A percentile compares a stretch with the other conserved stretches of the same genome.
Conservation (phyloP, 495 filamentous ascomycete genomes). For the Tuber microsphaerosporum region DNA sequence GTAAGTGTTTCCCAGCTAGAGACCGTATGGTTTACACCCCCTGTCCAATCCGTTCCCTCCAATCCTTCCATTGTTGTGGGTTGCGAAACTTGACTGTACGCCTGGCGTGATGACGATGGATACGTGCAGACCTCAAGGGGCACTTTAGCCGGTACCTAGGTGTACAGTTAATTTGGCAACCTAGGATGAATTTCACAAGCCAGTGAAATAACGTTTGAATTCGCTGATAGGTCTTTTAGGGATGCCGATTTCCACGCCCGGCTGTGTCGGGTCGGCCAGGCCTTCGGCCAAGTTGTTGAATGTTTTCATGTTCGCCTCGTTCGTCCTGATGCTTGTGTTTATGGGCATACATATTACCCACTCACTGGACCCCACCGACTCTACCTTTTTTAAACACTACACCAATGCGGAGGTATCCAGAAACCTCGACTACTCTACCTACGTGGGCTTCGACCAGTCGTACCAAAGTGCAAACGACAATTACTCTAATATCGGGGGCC, state of each 20-base stretch:
- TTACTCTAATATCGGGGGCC: too few species aligned
- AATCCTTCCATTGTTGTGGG: background rate
- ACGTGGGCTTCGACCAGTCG: accelerated
- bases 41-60: background rate
- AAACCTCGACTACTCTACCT: background rate
- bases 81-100: background rate
- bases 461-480: background rate
- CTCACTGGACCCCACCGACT: background rate
- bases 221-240: background rate
- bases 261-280: background rate
- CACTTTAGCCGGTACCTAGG: too few species aligned
- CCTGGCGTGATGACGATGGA: too few species aligned
- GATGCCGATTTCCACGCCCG: background rate
- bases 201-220: background rate
- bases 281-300: background rate
- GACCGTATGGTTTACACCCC: background rate
- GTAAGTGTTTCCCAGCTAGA: background rate
- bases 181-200: background rate
- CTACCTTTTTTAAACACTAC: background rate
- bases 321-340: background rate
- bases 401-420: background rate
- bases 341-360: background rate
- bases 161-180: background rate
- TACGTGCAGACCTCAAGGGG: background rate
- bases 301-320: background rate